These are phyloP conservation scores for Kokia cookei DNA, from an alignment of 441 rosid species.

Conservation along the genomic window DNA sequence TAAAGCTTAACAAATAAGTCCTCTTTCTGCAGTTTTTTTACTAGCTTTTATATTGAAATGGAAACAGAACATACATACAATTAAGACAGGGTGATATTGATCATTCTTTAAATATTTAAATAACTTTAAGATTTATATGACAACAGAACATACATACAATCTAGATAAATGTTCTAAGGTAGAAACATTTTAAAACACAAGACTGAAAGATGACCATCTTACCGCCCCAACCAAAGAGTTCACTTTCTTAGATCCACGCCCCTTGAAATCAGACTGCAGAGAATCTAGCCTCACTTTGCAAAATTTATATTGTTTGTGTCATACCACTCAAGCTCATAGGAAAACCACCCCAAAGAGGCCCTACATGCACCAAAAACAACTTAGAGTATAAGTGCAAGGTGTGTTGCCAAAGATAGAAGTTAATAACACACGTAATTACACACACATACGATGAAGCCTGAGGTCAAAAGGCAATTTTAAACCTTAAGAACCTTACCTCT, in stretches of 20 bases:
- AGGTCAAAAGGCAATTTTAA: neutral
- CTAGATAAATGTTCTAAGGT: too few species aligned
- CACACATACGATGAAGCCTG: neutral
- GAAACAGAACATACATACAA: neutral
- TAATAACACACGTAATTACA: neutral
- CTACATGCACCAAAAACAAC: slow-evolving; percentile 39
- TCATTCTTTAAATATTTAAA: too few species aligned
- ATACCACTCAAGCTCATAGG: slow-evolving; percentile 90
- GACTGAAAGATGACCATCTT: neutral
- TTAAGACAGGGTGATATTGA: neutral
- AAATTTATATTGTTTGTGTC: slow-evolving; percentile 59
- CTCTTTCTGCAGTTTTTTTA: neutral
- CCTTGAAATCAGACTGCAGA: slow-evolving; percentile 59
- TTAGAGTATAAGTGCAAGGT: slow-evolving; percentile 3
- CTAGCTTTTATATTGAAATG: slow-evolving; percentile 2
- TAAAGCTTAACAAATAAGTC: too few species aligned
- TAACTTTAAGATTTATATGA: too few species aligned
- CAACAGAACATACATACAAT: too few species aligned
- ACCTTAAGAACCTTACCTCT: neutral
- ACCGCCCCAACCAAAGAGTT: slow-evolving; percentile 43
- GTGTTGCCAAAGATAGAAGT: neutral
- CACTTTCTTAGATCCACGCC: slow-evolving; percentile 51
- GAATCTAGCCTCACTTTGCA: slow-evolving; percentile 78
- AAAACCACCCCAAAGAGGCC: slow-evolving; percentile 96
- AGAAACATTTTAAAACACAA: neutral